Conservation (phyloP, 2,329 filamentous ascomycete genomes). For the Penicillium capsulatum region DNA sequence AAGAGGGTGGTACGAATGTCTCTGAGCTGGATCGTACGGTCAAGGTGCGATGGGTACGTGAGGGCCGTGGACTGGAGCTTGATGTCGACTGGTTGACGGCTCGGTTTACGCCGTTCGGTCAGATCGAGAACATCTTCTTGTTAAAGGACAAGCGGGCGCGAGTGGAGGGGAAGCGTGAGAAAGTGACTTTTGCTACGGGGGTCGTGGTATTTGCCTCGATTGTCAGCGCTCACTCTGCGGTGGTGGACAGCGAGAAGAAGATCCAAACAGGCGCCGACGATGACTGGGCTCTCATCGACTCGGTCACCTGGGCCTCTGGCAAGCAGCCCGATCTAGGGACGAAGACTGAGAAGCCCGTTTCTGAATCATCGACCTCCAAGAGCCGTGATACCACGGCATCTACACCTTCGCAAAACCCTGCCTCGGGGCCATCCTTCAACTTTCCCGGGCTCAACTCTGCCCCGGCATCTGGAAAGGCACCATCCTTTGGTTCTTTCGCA, state of each 20-base stretch:
- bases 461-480: conserved; percentile 31
- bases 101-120: conserved; percentile 54
- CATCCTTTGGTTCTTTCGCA: conserved; percentile 43
- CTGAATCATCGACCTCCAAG: conserved; percentile 3
- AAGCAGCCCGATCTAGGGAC: conserved; percentile 48
- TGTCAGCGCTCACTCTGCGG: conserved; percentile 55
- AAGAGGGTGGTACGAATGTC: conserved; percentile 41
- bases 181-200: conserved; percentile 50
- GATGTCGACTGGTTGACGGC: conserved; percentile 46
- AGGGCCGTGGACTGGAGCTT: conserved; percentile 45
- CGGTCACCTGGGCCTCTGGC: conserved; percentile 52
- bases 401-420: conserved; percentile 6
- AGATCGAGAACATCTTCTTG: conserved; percentile 52
- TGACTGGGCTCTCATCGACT: conserved; percentile 50
- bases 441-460: conserved; percentile 34
- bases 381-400: not conserved
- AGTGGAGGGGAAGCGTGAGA: conserved; percentile 48
- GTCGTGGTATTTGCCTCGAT: conserved; percentile 56
- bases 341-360: conserved; percentile 8
- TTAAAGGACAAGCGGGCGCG: conserved; percentile 55
- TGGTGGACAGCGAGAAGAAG: conserved; percentile 47
- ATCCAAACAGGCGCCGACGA: conserved; percentile 24
- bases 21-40: conserved; percentile 55
- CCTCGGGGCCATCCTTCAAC: conserved; percentile 30
- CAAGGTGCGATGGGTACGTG: conserved; percentile 53